phyloP scores from a whole-genome alignment of 495 filamentous ascomycete species.

The Lasiosphaeria hispida region DNA sequence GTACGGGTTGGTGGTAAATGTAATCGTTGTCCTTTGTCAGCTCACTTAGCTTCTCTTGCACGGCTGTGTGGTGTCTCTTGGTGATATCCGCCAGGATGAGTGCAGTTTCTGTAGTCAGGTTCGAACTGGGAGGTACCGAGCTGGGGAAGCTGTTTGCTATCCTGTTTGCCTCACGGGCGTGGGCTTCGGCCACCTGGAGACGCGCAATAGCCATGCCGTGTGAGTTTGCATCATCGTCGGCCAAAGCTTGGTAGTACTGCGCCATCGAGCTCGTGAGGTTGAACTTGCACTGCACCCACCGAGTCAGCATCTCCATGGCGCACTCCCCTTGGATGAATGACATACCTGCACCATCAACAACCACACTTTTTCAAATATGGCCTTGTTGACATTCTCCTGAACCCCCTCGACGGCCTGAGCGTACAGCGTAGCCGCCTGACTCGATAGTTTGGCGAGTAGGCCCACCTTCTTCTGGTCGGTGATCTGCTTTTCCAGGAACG shows the following conservation, averaged over 20 bases:
- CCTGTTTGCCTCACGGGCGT: conserved; percentile 70
- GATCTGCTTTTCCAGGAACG: conserved; percentile 96
- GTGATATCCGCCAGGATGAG: conserved; percentile 70
- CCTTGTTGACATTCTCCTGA: conserved; percentile 88
- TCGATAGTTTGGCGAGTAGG: conserved; percentile 86
- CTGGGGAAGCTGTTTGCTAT: conserved; percentile 79
- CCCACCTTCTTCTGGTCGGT: conserved; percentile 90
- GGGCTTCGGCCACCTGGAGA: conserved; percentile 74
- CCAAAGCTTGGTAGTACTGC: conserved; percentile 90
- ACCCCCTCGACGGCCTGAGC: conserved; percentile 82
- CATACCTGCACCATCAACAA: conserved; percentile 72
- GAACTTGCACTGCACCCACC: conserved; percentile 64
- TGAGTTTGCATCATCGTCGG: conserved; percentile 82
- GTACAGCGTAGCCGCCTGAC: conserved; percentile 86
- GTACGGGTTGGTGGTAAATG: conserved; percentile 93
- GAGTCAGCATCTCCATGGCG: not conserved
- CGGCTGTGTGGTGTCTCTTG: conserved; percentile 73
- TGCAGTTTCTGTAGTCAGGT: conserved; percentile 78
- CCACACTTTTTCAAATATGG: conserved; percentile 96
- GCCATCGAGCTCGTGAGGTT: conserved; percentile 81
- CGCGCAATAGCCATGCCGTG: conserved; percentile 85
- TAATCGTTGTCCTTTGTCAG: conserved; percentile 94
- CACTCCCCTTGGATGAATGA: not conserved
- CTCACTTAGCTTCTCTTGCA: conserved; percentile 74
- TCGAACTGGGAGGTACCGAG: conserved; percentile 74